Base-by-base conservation (phyloP, 1,139 yeast species). In the Petasospora fabianii region DNA sequence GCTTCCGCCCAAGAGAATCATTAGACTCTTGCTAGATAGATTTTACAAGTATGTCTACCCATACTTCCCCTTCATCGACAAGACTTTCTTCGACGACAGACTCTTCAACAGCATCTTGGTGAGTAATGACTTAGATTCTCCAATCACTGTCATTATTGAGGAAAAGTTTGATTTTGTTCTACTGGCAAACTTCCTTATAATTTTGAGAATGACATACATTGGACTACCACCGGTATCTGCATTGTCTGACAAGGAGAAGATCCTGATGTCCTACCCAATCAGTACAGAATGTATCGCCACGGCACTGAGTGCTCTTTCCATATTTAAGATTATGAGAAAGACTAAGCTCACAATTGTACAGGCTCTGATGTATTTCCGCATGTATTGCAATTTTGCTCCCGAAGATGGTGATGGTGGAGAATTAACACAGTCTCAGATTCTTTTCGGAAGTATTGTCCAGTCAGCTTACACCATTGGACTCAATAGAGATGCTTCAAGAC, bases 401-500 rank as follows among this genome's bases (percentile, higher is more conserved):
- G 78, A 73, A 44, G 68, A 68, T 47, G 70, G 67, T 32, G 77
- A 73, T 41, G 60, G 62, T n/a, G 41, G 46, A 12, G 72, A 68
- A 37, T 53, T 62, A 10, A 52, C 61, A 3, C 77, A 71, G 35
- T 58, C 67, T 1, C 58, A 65, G 11, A 55, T 69, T 4, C 53
- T 69, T 3, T 46, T 64, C 17, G 56, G 66, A 2, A 49, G 66
- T 22, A 48, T 69, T 10, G 55, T 66, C 11, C 71, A 66, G 41
- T 61, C 69, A 53, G 64, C 65, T 10, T 54, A 64, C 35, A 58
- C 64, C 8, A 57, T 65, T 32, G 77, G 76, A 1, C 51, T 67
- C n/a, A 62, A 70, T 45, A 58, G 72, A 39, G 74, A 71, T 43
- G 70, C 75, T 0, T 54, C 55, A 2, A 43, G 56, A 28, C 65